These are phyloP conservation scores for Tephrocybe sp. DNA, from an alignment of 768 basidiomycete genomes.

Conservation along the genomic window DNA sequence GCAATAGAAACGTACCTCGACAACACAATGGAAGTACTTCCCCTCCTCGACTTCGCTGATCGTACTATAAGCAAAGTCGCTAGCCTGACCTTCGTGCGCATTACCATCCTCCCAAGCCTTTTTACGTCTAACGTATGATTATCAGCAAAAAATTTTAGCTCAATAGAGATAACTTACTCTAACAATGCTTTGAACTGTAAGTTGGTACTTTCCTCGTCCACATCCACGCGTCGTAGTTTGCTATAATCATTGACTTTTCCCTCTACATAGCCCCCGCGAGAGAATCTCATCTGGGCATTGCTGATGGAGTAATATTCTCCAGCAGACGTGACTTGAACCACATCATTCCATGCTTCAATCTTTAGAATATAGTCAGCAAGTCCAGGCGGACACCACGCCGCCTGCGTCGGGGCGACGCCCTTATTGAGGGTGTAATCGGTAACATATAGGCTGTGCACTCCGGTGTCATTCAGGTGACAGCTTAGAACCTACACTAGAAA, in stretches of 20 bases:
- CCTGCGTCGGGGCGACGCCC: conserved; percentile 27
- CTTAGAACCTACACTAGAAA: conserved; percentile 41
- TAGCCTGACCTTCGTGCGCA: conserved; percentile 15
- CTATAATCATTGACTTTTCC: conserved; percentile 51
- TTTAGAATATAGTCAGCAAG: conserved; percentile 46
- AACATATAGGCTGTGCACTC: conserved; percentile 49
- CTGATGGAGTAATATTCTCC: conserved; percentile 51
- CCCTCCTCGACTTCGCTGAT: conserved; percentile 44
- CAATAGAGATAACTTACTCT: conserved; percentile 34
- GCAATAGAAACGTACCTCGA: conserved; percentile 43
- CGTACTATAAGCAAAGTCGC: conserved; percentile 40
- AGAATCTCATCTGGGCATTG: conserved; percentile 46
- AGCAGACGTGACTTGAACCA: conserved; percentile 40
- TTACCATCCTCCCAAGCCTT: conserved; percentile 35
- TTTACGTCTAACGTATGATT: conserved; percentile 42
- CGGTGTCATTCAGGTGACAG: conserved; percentile 34
- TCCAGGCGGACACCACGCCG: conserved; percentile 44
- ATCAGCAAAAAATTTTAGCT: conserved; percentile 2
- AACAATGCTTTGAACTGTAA: conserved; percentile 46
- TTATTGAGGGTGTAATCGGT: conserved; percentile 62
- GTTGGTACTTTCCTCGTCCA: conserved; percentile 30
- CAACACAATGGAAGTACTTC: conserved; percentile 50
- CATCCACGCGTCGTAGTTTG: conserved; percentile 34
- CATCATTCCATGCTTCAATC: conserved; percentile 58
- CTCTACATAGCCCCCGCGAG: conserved; percentile 41